phyloP scores from a whole-genome alignment of 495 filamentous ascomycete species.

The Chaetomium cochliodes region DNA sequence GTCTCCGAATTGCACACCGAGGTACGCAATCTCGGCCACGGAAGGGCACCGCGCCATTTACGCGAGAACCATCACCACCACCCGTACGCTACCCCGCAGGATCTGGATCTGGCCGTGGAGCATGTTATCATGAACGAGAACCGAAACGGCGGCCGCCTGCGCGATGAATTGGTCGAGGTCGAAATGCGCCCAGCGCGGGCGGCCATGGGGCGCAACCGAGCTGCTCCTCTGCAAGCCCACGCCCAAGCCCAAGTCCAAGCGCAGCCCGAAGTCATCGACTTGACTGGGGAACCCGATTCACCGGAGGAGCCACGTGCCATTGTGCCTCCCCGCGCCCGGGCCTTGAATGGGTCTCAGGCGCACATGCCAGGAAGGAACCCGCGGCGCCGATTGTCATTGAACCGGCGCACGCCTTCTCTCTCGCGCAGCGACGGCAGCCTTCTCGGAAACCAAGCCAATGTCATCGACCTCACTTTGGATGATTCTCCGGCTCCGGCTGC shows the following conservation, averaged over 20 bases:
- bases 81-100: neutral
- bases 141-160: slow-evolving; percentile 22
- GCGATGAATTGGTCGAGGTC: slow-evolving; percentile 18
- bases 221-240: no score
- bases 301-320: slow-evolving; percentile 9
- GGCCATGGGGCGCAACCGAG: neutral
- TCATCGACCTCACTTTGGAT: slow-evolving; percentile 42
- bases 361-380: slow-evolving; percentile 24
- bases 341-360: neutral
- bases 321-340: neutral
- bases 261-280: slow-evolving; percentile 37
- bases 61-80: slow-evolving; percentile 5
- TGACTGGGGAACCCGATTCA: slow-evolving; percentile 43
- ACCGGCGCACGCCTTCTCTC: slow-evolving; percentile 39
- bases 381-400: slow-evolving; percentile 37
- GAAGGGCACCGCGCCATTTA: neutral
- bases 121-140: slow-evolving; percentile 14
- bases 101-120: neutral
- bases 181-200: slow-evolving; percentile 6
- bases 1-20: slow-evolving; percentile 2
- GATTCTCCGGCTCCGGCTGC: slow-evolving; percentile 21
- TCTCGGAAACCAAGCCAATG: slow-evolving; percentile 32
- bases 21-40: slow-evolving; percentile 2
- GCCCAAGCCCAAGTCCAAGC: no score
- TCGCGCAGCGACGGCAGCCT: slow-evolving; percentile 45